Conservation (phyloP, 2,329 filamentous ascomycete species). For the Clarireedia homoeocarpa region DNA sequence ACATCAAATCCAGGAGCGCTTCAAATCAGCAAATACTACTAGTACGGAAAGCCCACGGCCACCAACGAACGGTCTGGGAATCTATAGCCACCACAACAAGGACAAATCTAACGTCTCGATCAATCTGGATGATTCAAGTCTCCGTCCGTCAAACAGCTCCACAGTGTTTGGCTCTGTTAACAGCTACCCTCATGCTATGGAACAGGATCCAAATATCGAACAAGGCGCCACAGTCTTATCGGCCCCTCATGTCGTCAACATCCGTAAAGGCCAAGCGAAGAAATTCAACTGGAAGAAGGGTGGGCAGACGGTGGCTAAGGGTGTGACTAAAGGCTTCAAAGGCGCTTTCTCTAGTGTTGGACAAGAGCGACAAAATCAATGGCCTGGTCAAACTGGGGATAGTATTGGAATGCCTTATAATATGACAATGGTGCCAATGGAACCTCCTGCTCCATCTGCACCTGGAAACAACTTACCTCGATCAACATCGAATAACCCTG, state of each 20-base stretch:
- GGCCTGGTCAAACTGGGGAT: constrained; percentile 50
- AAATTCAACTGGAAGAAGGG: constrained; percentile 99
- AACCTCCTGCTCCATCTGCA: constrained; percentile 30
- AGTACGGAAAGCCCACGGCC: constrained; percentile 36
- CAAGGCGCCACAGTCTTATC: constrained; percentile 25
- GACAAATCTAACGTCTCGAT: constrained; percentile 35
- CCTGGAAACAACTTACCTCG: constrained; percentile 22
- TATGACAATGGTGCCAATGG: constrained; percentile 51
- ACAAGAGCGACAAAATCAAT: constrained; percentile 46
- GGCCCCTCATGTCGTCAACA: constrained; percentile 86
- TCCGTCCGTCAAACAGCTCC: constrained; percentile 34
- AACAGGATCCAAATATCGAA: constrained; percentile 28
- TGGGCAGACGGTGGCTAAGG: constrained; percentile 86
- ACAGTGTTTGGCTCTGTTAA: constrained; percentile 27
- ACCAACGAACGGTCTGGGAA: constrained; percentile 47
- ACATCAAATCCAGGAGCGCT: constrained; percentile 86
- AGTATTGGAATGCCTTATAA: constrained; percentile 65
- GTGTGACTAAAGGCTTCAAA: constrained; percentile 89
- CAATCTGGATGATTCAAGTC: constrained; percentile 25
- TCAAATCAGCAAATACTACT: constrained; percentile 66
- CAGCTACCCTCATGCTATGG: constrained; percentile 28
- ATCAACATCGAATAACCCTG: constrained; percentile 23
- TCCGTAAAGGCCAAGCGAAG: constrained; percentile 81
- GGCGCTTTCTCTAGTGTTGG: constrained; percentile 60
- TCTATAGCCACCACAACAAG: constrained; percentile 47